Percentiles rank a stretch among this genome's conserved stretches.
These are phyloP conservation scores for Sonneratia caseolaris DNA, from an alignment of 345 rosid genomes.

Conservation along the genomic window DNA sequence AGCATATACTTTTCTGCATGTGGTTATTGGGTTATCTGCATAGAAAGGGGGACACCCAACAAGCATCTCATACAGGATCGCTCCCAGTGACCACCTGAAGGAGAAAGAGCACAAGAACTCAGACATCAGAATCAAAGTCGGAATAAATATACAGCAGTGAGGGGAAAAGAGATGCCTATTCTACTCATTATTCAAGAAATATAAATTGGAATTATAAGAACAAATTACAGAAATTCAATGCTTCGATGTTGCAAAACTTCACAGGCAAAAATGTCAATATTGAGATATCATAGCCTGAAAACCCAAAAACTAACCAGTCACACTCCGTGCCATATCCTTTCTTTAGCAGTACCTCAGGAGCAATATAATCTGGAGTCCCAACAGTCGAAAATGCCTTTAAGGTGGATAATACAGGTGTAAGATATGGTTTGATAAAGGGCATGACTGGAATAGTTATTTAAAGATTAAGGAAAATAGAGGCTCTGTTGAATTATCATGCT, in stretches of 20 bases:
- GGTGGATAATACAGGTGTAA: background rate
- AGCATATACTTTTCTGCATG: constrained; percentile 77
- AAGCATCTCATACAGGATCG: constrained; percentile 97
- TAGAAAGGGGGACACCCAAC: constrained; percentile 97
- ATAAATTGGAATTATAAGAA: background rate
- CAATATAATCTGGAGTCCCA: constrained; percentile 94
- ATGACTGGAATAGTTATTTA: background rate
- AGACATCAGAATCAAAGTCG: background rate
- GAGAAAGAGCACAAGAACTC: constrained; percentile 13
- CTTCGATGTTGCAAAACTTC: background rate
- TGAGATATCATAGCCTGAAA: background rate
- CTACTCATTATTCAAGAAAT: background rate
- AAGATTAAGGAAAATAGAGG: background rate
- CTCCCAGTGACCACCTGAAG: constrained; percentile 95
- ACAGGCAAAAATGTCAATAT: background rate
- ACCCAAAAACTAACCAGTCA: constrained; percentile 63
- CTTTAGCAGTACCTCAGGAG: constrained; percentile 93
- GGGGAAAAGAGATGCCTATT: background rate
- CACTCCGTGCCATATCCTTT: constrained; percentile 99
- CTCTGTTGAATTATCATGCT: background rate
- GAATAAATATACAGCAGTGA: background rate
- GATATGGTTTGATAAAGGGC: background rate
- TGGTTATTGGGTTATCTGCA: constrained; percentile 81
- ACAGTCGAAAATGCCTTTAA: constrained; percentile 92
- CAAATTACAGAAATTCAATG: background rate